phyloP scores from a whole-genome alignment of 805 yeast genomes.

The Maudiozyma turicensis region DNA sequence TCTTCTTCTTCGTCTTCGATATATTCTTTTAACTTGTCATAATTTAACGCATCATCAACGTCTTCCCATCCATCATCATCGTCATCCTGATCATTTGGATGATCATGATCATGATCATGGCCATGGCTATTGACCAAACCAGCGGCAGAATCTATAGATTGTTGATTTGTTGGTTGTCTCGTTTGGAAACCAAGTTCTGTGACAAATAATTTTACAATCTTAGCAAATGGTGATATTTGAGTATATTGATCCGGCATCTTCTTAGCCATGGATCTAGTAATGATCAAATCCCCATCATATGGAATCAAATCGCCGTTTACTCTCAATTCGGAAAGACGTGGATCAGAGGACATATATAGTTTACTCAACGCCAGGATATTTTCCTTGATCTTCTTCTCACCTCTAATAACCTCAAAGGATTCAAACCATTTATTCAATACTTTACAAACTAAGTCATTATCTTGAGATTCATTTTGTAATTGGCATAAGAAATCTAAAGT shows the following conservation, averaged over 20 bases:
- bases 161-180: constrained; percentile 34
- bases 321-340: constrained; percentile 37
- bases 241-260: constrained; percentile 52
- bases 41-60: constrained; percentile 58
- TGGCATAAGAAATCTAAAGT: constrained; percentile 52
- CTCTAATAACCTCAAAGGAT: constrained; percentile 71
- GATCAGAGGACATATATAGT: constrained; percentile 51
- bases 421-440: constrained; percentile 76
- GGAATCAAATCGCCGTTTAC: constrained; percentile 77
- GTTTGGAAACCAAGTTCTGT: constrained; percentile 61
- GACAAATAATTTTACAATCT: constrained; percentile 61
- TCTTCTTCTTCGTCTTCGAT: constrained; percentile 27
- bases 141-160: constrained; percentile 24
- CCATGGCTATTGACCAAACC: neutral
- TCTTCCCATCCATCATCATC: constrained; percentile 71
- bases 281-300: constrained; percentile 48
- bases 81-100: constrained; percentile 12
- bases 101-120: constrained; percentile 3
- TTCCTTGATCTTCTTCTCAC: constrained; percentile 59
- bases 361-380: constrained; percentile 62
- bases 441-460: constrained; percentile 38
- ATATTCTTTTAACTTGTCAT: constrained; percentile 51
- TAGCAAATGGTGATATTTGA: constrained; percentile 56
- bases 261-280: constrained; percentile 80
- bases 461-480: constrained; percentile 25